These are phyloP conservation scores for Boletus tomentosulus DNA, from an alignment of 768 basidiomycete species.

Conservation along the genomic window DNA sequence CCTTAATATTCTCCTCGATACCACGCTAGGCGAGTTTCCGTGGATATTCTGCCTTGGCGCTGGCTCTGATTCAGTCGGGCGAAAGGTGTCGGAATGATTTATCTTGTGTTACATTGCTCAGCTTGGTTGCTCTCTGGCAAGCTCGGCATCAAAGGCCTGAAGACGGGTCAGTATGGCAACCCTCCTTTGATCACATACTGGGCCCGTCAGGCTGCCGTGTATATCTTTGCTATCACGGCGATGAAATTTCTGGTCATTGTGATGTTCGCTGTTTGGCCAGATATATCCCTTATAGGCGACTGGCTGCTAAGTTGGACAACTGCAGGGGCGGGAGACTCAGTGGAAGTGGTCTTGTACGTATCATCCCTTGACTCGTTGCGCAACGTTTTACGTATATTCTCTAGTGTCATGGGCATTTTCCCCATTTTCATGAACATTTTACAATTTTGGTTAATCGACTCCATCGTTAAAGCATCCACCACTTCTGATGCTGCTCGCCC, in stretches of 20 bases:
- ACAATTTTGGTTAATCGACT: conserved; percentile 95
- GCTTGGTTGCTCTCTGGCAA: conserved; percentile 64
- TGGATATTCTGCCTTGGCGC: not conserved
- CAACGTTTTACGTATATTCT: conserved; percentile 8
- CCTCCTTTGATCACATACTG: conserved; percentile 75
- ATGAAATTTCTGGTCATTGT: conserved; percentile 93
- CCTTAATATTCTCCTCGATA: conserved; percentile 86
- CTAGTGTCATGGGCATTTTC: conserved; percentile 86
- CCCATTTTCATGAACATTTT: conserved; percentile 84
- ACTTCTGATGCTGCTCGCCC: conserved; percentile 37
- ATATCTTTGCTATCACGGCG: conserved; percentile 70
- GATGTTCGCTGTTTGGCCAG: conserved; percentile 67
- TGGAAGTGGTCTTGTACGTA: conserved; percentile 80
- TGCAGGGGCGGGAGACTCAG: conserved; percentile 54
- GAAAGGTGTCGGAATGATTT: conserved; percentile 75
- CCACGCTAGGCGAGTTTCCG: conserved; percentile 55
- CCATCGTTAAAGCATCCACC: conserved; percentile 76
- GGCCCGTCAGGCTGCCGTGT: conserved; percentile 75
- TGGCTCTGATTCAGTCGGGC: conserved; percentile 5
- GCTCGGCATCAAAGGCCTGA: conserved; percentile 67
- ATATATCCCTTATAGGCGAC: conserved; percentile 71
- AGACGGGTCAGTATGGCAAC: conserved; percentile 83
- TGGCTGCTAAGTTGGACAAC: conserved; percentile 81
- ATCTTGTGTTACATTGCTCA: conserved; percentile 59
- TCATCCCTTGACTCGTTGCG: not conserved